Percentiles rank a stretch among this genome's conserved stretches.
phyloP scores from a whole-genome alignment of 2,329 filamentous ascomycete species.

The Leptographium lundbergii region DNA sequence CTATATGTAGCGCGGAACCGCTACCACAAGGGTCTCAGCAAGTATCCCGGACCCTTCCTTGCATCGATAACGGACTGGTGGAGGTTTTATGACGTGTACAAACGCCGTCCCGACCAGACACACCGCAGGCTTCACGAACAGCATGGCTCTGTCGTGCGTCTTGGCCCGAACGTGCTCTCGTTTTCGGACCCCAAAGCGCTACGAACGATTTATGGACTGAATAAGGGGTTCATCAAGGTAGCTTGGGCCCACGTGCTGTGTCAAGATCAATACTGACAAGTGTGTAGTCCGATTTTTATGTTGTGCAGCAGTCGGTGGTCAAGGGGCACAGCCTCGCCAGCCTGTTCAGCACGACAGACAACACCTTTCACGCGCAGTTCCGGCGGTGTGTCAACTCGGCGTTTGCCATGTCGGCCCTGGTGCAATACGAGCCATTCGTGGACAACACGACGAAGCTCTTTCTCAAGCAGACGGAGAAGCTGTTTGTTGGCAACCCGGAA shows the following conservation, averaged over 20 bases:
- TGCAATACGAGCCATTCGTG: conserved; percentile 71
- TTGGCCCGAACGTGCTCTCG: conserved; percentile 62
- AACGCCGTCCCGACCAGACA: conserved; percentile 52
- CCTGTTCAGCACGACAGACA: conserved; percentile 65
- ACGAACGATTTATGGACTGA: conserved; percentile 67
- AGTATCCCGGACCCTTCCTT: conserved; percentile 59
- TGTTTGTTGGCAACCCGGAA: conserved; percentile 33
- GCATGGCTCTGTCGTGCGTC: conserved; percentile 60
- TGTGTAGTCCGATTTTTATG: conserved; percentile 66
- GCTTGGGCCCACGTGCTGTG: background rate
- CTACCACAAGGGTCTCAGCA: conserved; percentile 47
- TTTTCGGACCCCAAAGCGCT: conserved; percentile 63
- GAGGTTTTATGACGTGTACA: conserved; percentile 58
- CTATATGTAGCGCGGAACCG: conserved; percentile 35
- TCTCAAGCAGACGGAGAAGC: conserved; percentile 44
- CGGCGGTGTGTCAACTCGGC: conserved; percentile 63
- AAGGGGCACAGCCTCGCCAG: conserved; percentile 57
- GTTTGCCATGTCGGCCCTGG: conserved; percentile 64
- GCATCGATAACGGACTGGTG: conserved; percentile 62
- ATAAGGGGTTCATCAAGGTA: conserved; percentile 71
- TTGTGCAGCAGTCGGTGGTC: conserved; percentile 61
- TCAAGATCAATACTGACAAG: background rate
- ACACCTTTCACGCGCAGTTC: conserved; percentile 63
- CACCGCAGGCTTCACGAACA: conserved; percentile 56
- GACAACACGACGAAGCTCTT: conserved; percentile 63